These are phyloP conservation scores for Singerocomus inundabilis DNA, from an alignment of 1,284 basidiomycete species.

Conservation along the genomic window DNA sequence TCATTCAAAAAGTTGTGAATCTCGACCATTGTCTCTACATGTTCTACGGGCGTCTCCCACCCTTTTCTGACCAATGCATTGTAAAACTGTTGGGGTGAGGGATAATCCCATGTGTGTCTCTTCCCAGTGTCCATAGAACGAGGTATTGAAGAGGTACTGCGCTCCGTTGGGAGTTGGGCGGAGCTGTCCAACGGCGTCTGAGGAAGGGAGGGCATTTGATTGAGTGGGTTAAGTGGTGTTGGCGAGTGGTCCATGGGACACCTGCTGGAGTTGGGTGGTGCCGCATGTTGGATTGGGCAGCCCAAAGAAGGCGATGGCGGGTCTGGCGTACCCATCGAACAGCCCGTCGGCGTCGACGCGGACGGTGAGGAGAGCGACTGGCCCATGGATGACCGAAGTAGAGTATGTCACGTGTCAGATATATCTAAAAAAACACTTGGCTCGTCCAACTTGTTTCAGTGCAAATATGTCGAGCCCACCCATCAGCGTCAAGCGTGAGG, in stretches of 20 bases:
- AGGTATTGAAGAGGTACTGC: conserved; percentile 85
- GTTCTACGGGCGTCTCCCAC: conserved; percentile 96
- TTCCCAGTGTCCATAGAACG: conserved; percentile 47
- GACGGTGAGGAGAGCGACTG: conserved; percentile 22
- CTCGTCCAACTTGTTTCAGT: too few species aligned
- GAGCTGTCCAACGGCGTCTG: conserved; percentile 66
- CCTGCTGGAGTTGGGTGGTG: conserved; percentile 1
- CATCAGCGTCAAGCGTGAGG: conserved; percentile 16
- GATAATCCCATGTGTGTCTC: conserved; percentile 82
- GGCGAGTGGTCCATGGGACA: conserved; percentile 51
- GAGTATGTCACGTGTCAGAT: conserved; percentile 11
- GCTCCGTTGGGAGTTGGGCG: conserved; percentile 67
- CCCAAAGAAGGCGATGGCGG: conserved; percentile 5
- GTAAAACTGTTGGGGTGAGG: conserved; percentile 98
- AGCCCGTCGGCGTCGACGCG: conserved; percentile 2
- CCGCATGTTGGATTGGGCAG: conserved; percentile 26
- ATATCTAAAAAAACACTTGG: too few species aligned
- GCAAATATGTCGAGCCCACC: conserved; percentile 9
- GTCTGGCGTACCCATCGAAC: conserved; percentile 10
- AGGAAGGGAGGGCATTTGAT: conserved; percentile 85
- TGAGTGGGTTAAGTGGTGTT: conserved; percentile 69
- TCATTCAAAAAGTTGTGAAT: conserved; percentile 99
- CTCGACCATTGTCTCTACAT: conserved; percentile 95
- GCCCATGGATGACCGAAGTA: conserved; percentile 20
- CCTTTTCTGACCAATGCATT: conserved; percentile 97